phyloP scores from a whole-genome alignment of 768 basidiomycete species.

The Strobilomyces confusus region DNA sequence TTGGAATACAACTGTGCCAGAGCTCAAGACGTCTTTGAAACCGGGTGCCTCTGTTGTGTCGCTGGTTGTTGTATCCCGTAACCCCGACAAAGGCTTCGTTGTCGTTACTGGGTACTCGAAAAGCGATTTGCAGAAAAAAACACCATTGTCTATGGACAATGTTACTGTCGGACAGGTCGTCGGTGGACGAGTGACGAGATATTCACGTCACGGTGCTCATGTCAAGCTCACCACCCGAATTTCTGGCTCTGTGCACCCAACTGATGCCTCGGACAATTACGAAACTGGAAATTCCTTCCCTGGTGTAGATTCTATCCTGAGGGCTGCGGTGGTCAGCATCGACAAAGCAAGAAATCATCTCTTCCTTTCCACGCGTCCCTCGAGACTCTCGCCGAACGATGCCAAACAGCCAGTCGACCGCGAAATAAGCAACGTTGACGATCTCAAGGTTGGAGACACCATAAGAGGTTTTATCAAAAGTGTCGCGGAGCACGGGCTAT shows the following conservation, averaged over 20 bases:
- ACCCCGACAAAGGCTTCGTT: slow-evolving; percentile 79
- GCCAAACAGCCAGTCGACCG: slow-evolving; percentile 53
- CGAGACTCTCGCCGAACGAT: slow-evolving; percentile 57
- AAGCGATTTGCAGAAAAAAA: slow-evolving; percentile 47
- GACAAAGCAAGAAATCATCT: slow-evolving; percentile 66
- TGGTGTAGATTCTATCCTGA: slow-evolving; percentile 59
- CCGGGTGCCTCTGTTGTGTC: slow-evolving; percentile 68
- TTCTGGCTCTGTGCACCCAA: slow-evolving; percentile 75
- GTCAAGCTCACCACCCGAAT: slow-evolving; percentile 73
- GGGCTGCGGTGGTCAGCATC: slow-evolving; percentile 65
- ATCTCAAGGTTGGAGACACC: slow-evolving; percentile 68
- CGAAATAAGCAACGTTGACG: slow-evolving; percentile 58
- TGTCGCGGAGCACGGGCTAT: slow-evolving; percentile 81
- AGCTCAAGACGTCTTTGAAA: slow-evolving; percentile 60
- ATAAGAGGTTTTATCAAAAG: slow-evolving; percentile 89
- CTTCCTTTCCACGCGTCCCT: slow-evolving; percentile 76
- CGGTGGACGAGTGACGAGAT: slow-evolving; percentile 73
- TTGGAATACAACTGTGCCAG: slow-evolving; percentile 58
- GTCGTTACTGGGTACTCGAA: slow-evolving; percentile 76
- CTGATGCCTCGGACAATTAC: slow-evolving; percentile 80
- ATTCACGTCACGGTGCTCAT: slow-evolving; percentile 67
- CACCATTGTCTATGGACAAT: slow-evolving; percentile 57
- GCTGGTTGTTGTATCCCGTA: slow-evolving; percentile 86
- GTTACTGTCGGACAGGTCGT: slow-evolving; percentile 71
- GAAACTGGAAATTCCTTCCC: slow-evolving; percentile 55